Percentiles rank a stretch among this genome's conserved stretches.
Conservation (phyloP, 768 basidiomycete species). For the Podaxis sp. region DNA sequence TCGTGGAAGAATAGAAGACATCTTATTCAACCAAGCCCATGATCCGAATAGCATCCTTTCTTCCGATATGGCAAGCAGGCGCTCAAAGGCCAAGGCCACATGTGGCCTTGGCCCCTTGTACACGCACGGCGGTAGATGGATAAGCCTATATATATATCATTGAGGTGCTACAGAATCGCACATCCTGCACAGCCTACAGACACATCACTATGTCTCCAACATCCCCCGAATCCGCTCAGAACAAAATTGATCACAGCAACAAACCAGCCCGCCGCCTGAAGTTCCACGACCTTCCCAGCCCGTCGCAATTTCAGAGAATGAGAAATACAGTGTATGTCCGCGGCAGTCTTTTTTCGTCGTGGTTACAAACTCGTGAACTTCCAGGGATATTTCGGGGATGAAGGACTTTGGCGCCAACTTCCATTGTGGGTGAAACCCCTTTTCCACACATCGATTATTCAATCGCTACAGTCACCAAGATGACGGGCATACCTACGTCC, state of each 20-base stretch:
- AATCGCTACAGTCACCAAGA: neutral
- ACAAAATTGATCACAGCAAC: no score
- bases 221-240: neutral
- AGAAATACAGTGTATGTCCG: neutral
- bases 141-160: neutral
- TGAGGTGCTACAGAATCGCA: neutral
- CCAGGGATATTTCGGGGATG: neutral
- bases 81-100: neutral
- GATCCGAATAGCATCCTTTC: neutral
- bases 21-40: neutral
- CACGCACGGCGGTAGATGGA: neutral
- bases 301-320: neutral
- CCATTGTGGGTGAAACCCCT: neutral
- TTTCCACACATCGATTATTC: neutral
- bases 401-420: neutral
- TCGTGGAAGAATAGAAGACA: neutral
- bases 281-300: neutral
- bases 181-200: constrained; percentile 9
- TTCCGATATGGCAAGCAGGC: neutral
- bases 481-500: neutral
- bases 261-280: neutral
- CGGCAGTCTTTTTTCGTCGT: no score
- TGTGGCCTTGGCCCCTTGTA: neutral
- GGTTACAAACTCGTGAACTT: neutral
- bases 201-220: neutral